Percentiles rank a stretch among this genome's conserved stretches.
Evolutionary conservation across 768 basidiomycete species (phyloP).

Genomic region (Austroboletus eburneus): DNA sequence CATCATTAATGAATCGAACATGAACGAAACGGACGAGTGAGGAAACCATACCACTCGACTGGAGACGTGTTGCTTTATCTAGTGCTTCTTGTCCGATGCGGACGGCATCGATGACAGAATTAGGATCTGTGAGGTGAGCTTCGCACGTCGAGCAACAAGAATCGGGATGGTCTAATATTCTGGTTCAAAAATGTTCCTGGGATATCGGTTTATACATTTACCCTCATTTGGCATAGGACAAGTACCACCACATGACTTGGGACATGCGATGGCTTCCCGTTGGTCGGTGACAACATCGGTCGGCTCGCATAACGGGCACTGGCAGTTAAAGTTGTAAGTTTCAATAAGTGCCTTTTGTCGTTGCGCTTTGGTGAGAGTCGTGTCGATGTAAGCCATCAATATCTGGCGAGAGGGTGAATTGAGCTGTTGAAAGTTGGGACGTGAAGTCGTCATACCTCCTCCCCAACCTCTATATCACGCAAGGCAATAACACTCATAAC

Average conservation of each 20-base stretch:
- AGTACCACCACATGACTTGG: conserved; percentile 60
- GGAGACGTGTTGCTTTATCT: conserved; percentile 62
- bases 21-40: not conserved
- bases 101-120: conserved; percentile 57
- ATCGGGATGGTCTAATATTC: conserved; percentile 40
- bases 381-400: conserved; percentile 80
- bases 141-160: conserved; percentile 56
- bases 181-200: not conserved
- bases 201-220: conserved; percentile 19
- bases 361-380: conserved; percentile 56
- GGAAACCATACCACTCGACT: conserved; percentile 48
- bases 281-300: conserved; percentile 43
- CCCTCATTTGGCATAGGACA: conserved; percentile 63
- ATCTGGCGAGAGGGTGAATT: conserved; percentile 43
- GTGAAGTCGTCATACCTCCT: conserved; percentile 53
- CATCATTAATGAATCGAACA: not conserved
- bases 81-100: conserved; percentile 72
- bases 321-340: conserved; percentile 77
- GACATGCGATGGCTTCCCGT: conserved; percentile 66
- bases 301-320: conserved; percentile 54
- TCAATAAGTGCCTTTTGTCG: conserved; percentile 58
- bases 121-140: conserved; percentile 42
- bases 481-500: conserved; percentile 72
- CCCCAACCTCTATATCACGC: conserved; percentile 52
- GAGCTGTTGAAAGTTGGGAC: not conserved